phyloP scores from a whole-genome alignment of 164 flowering plant genomes.

The Litsea cubeba region DNA sequence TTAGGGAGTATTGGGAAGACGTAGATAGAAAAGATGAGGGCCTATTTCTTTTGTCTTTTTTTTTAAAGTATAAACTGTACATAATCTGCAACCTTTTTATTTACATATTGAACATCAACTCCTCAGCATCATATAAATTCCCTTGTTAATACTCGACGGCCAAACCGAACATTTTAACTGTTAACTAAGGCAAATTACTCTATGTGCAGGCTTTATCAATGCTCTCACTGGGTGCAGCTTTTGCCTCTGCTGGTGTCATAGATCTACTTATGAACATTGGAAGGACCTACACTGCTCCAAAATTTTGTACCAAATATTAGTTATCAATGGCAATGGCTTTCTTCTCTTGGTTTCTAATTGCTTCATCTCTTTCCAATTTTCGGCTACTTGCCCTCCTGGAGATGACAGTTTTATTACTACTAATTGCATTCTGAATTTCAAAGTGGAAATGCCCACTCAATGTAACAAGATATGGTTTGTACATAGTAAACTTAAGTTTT shows the following conservation, averaged over 20 bases:
- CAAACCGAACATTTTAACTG: background rate
- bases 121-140: too few relatives aligned
- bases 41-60: too few relatives aligned
- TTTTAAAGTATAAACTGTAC: too few relatives aligned
- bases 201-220: slow-evolving; percentile 44
- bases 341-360: slow-evolving; percentile 62
- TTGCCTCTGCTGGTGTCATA: slow-evolving; percentile 54
- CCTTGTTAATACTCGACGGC: too few relatives aligned
- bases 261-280: slow-evolving; percentile 40
- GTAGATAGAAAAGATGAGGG: too few relatives aligned
- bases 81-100: too few relatives aligned
- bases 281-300: slow-evolving; percentile 35
- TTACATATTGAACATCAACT: too few relatives aligned
- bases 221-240: slow-evolving; percentile 65
- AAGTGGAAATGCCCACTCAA: too few relatives aligned
- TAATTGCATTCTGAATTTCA: too few relatives aligned
- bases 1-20: too few relatives aligned
- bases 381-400: slow-evolving; percentile 57
- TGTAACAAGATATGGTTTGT: too few relatives aligned
- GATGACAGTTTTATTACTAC: slow-evolving; percentile 5
- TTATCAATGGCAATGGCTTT: slow-evolving; percentile 72
- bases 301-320: slow-evolving; percentile 56
- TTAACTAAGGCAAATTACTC: background rate
- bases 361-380: slow-evolving; percentile 58
- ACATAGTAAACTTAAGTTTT: too few relatives aligned